Conservation (phyloP, 1,284 basidiomycete species). For the Prillingera fragicola region DNA sequence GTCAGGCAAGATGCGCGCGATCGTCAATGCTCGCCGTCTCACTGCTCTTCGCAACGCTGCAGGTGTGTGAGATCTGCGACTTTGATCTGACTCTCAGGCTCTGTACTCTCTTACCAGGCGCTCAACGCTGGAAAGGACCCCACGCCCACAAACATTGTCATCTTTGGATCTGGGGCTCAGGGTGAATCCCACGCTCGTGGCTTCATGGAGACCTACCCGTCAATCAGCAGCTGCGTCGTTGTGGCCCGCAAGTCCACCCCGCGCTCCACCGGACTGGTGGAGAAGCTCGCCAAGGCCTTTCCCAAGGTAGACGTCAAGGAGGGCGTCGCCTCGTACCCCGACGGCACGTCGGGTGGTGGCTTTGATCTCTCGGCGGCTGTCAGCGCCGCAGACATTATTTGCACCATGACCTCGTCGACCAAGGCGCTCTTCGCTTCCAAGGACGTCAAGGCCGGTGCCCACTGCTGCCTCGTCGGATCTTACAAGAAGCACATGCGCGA, state of each 20-base stretch:
- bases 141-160: slow-evolving; percentile 54
- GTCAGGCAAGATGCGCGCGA: slow-evolving; percentile 61
- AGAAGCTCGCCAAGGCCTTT: slow-evolving; percentile 49
- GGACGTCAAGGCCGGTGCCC: slow-evolving; percentile 54
- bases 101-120: slow-evolving; percentile 61
- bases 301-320: slow-evolving; percentile 40
- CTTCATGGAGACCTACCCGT: slow-evolving; percentile 57
- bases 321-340: slow-evolving; percentile 22
- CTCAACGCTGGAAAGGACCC: slow-evolving; percentile 41
- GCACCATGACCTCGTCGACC: slow-evolving; percentile 69
- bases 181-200: slow-evolving; percentile 63
- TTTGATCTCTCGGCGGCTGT: slow-evolving; percentile 26
- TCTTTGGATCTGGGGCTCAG: slow-evolving; percentile 66
- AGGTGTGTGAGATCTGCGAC: slow-evolving; percentile 51
- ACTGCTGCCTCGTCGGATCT: slow-evolving; percentile 66
- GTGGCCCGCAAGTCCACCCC: slow-evolving; percentile 59
- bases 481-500: slow-evolving; percentile 77
- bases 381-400: slow-evolving; percentile 40
- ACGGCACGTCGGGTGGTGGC: neutral
- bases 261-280: slow-evolving; percentile 52
- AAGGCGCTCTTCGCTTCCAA: slow-evolving; percentile 60
- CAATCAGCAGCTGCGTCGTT: slow-evolving; percentile 57
- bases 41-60: slow-evolving; percentile 76
- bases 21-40: slow-evolving; percentile 68
- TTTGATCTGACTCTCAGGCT: slow-evolving; percentile 53